phyloP scores from a whole-genome alignment of 1,284 basidiomycete genomes.

The Porogramme epimiltina region DNA sequence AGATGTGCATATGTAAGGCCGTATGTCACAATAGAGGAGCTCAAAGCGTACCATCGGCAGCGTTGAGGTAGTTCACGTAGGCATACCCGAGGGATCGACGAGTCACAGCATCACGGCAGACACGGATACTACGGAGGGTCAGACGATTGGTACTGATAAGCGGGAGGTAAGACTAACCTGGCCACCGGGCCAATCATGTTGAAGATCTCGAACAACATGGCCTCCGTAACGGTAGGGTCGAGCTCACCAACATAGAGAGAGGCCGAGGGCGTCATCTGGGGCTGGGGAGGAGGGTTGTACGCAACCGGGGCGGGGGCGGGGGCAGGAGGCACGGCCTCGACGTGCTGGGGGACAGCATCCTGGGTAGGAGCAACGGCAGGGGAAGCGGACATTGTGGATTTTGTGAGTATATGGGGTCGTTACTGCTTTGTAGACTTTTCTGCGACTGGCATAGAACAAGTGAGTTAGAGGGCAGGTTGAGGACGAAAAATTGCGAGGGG shows the following conservation, averaged over 20 bases:
- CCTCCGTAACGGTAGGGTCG: constrained; percentile 96
- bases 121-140: constrained; percentile 78
- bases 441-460: constrained; percentile 44
- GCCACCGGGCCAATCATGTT: constrained; percentile 99
- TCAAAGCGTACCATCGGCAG: constrained; percentile 75
- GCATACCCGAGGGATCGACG: constrained; percentile 99
- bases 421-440: constrained; percentile 86
- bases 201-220: constrained; percentile 99
- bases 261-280: constrained; percentile 76
- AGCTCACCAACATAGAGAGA: constrained; percentile 99
- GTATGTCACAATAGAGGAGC: constrained; percentile 5
- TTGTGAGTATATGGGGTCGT: constrained; percentile 65
- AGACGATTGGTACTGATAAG: constrained; percentile 15
- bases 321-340: constrained; percentile 42
- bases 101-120: constrained; percentile 99
- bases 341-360: constrained; percentile 33
- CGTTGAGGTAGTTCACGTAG: constrained; percentile 99
- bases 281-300: constrained; percentile 60
- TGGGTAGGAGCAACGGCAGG: constrained; percentile 36
- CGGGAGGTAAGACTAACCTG: constrained; percentile 54
- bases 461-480: constrained; percentile 21
- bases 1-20: neutral
- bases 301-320: constrained; percentile 43
- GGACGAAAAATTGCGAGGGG: constrained; percentile 21
- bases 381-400: constrained; percentile 62